Percentiles rank a stretch among this genome's conserved stretches.
These are phyloP conservation scores for Skeletonema costatum DNA, from an alignment of 108 stramenopile species.

Conservation along the genomic window DNA sequence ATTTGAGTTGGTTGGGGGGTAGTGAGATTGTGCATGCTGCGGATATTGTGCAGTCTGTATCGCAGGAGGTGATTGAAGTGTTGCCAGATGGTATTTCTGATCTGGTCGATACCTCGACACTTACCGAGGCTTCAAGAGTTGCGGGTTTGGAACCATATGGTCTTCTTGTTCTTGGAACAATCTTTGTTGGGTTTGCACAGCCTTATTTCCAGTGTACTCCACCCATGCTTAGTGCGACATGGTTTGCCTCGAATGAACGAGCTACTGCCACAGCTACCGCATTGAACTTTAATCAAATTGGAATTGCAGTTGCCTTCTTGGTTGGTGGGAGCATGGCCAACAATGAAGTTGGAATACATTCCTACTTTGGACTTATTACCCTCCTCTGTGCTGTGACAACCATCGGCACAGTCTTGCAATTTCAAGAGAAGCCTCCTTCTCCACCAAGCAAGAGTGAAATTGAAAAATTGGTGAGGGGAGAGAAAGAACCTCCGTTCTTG, in stretches of 20 bases:
- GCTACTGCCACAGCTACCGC: conserved; percentile 59
- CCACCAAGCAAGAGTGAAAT: conserved; percentile 50
- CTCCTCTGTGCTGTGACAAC: conserved; percentile 33
- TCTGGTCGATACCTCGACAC: conserved; percentile 15
- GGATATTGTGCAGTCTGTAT: conserved; percentile 5
- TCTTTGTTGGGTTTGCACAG: conserved; percentile 55
- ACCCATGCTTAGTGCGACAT: conserved; percentile 50
- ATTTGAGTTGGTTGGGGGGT: conserved; percentile 12
- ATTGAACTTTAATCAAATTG: conserved; percentile 61
- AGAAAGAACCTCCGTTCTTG: conserved; percentile 83
- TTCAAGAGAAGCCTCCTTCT: conserved; percentile 38
- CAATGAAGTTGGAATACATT: conserved; percentile 46
- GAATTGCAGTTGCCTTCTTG: conserved; percentile 58
- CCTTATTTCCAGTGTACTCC: conserved; percentile 68
- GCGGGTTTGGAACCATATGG: conserved; percentile 48
- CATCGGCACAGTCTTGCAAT: conserved; percentile 39
- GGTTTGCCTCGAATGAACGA: conserved; percentile 58
- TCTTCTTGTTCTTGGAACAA: conserved; percentile 45
- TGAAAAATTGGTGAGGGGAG: conserved; percentile 53
- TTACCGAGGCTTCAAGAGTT: conserved; percentile 30
- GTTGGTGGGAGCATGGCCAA: conserved; percentile 52
- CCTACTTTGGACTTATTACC: conserved; percentile 50
- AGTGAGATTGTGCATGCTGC: conserved; percentile 2
- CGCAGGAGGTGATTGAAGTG: conserved; percentile 28
- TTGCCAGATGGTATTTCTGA: conserved; percentile 30